These are phyloP conservation scores for Theobroma grandiflorum DNA, from an alignment of 441 rosid species.

Conservation along the genomic window DNA sequence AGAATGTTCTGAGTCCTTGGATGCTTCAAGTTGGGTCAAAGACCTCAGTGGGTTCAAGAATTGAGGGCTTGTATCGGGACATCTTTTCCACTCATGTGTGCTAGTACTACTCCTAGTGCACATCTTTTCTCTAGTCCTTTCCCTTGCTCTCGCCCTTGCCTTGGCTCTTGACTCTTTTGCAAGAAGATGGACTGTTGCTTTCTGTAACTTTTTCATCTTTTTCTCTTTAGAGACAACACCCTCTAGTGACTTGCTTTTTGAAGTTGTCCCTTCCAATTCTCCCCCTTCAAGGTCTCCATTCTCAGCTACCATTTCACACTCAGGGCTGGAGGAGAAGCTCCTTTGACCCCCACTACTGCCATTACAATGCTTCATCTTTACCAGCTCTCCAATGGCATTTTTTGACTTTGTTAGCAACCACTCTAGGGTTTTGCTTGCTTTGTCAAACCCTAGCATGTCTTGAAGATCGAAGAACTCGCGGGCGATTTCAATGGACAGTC, in stretches of 20 bases:
- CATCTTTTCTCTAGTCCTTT: conserved; percentile 52
- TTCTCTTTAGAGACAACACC: conserved; percentile 33
- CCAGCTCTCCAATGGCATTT: conserved; percentile 59
- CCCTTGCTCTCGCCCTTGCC: conserved; percentile 68
- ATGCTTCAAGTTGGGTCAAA: conserved; percentile 33
- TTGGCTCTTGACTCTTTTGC: conserved; percentile 53
- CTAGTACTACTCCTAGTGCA: conserved; percentile 14
- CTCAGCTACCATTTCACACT: conserved; percentile 17
- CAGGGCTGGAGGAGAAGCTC: conserved; percentile 21
- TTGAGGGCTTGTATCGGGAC: conserved; percentile 40
- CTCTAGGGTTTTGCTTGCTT: conserved; percentile 80
- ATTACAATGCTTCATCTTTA: conserved; percentile 25
- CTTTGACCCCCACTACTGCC: conserved; percentile 12
- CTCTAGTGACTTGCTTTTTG: conserved; percentile 24
- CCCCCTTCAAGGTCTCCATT: conserved; percentile 18
- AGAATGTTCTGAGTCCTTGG: conserved; percentile 25
- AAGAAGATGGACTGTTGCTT: conserved; percentile 26
- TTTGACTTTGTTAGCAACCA: conserved; percentile 76
- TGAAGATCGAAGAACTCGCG: conserved; percentile 83
- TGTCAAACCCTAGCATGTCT: conserved; percentile 80
- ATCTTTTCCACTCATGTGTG: conserved; percentile 28
- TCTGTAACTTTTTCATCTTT: conserved; percentile 37
- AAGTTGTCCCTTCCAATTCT: conserved; percentile 33
- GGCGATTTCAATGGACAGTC: conserved; percentile 72
- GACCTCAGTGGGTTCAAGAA: conserved; percentile 36